These are phyloP conservation scores for Cyberlindnera veronae DNA, from an alignment of 805 yeast species.

Conservation along the genomic window DNA sequence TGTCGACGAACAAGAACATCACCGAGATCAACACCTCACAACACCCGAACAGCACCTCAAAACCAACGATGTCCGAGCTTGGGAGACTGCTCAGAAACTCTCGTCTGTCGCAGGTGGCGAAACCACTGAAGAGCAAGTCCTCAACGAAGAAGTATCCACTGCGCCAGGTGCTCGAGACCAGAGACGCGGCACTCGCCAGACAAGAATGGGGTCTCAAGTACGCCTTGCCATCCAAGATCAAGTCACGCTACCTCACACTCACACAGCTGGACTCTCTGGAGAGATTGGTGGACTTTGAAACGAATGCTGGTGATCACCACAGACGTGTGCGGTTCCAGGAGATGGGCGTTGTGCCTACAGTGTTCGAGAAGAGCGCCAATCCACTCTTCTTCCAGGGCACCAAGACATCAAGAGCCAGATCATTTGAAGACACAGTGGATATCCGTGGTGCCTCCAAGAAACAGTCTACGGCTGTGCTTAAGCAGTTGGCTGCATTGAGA, in stretches of 20 bases:
- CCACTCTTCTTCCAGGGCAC: conserved; percentile 39
- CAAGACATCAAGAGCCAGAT: conserved; percentile 1
- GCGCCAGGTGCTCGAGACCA: conserved; percentile 70
- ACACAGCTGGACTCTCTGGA: conserved; percentile 66
- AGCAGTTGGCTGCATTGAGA: conserved; percentile 33
- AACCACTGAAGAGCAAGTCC: conserved; percentile 17
- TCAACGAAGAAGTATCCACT: conserved; percentile 43
- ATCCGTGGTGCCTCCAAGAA: too few relatives aligned
- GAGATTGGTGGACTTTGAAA: conserved; percentile 69
- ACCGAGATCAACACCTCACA: neutral
- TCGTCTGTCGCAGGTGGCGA: conserved; percentile 34
- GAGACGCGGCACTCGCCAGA: conserved; percentile 57
- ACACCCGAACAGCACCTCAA: neutral
- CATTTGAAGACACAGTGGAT: too few relatives aligned
- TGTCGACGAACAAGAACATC: neutral
- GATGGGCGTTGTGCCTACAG: conserved; percentile 44
- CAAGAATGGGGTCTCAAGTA: conserved; percentile 78
- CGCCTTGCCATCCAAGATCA: conserved; percentile 59
- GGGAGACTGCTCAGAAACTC: conserved; percentile 30
- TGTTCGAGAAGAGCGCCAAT: conserved; percentile 24
- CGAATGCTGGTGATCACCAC: conserved; percentile 55
- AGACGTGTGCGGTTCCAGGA: conserved; percentile 67
- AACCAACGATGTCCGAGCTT: conserved; percentile 24
- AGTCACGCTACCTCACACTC: conserved; percentile 55
- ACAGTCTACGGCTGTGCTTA: conserved; percentile 10